Evolutionary conservation across 257 asterid species (phyloP).

Genomic region (Solanum virginianum): DNA sequence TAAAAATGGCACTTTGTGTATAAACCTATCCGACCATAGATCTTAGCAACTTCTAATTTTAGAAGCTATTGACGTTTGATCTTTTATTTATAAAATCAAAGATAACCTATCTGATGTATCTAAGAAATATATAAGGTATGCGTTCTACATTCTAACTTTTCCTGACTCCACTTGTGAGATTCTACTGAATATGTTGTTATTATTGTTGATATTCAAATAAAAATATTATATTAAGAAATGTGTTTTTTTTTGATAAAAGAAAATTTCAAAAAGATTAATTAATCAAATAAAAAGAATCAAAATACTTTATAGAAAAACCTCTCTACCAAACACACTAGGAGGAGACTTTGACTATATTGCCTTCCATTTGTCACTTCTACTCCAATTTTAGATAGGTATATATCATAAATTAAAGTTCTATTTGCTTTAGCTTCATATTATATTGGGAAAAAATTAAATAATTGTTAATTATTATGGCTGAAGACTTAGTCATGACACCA

Average conservation of each 20-base stretch:
- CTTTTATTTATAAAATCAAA: no score
- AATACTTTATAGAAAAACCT: not conserved
- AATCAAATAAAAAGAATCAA: not conserved
- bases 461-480: not conserved
- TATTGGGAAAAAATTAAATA: not conserved
- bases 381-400: not conserved
- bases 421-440: not conserved
- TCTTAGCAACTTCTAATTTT: not conserved
- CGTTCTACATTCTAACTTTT: no score
- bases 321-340: not conserved
- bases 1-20: no score
- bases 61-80: not conserved
- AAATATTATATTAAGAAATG: no score
- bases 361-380: not conserved
- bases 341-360: not conserved
- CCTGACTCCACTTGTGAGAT: no score
- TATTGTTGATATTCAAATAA: no score
- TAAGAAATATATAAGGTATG: no score
- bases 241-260: no score
- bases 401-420: not conserved
- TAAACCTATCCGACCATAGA: not conserved
- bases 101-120: no score
- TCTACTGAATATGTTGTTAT: no score
- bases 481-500: constrained; percentile 13
- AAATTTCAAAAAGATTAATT: rapidly evolving